These are phyloP conservation scores for Coccomyxa sp. DNA, from an alignment of 139 green algal genomes.

Conservation along the genomic window DNA sequence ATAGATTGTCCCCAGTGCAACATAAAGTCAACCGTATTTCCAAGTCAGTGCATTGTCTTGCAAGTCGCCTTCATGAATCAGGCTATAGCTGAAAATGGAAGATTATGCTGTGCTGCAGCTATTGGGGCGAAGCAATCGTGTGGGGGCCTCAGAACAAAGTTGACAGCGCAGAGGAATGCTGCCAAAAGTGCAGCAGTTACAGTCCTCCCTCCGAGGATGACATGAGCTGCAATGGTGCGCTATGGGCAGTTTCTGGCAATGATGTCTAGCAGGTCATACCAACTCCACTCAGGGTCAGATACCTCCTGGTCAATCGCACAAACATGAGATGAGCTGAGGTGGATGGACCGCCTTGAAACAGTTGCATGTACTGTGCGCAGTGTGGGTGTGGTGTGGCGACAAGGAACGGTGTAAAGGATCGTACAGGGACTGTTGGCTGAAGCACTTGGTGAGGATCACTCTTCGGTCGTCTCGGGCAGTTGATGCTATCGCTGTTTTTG, in stretches of 20 bases:
- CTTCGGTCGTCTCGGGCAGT: neutral
- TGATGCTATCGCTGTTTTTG: neutral
- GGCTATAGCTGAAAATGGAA: neutral
- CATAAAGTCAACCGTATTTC: too few relatives aligned
- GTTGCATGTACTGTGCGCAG: conserved; percentile 32
- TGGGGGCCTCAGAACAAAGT: conserved; percentile 50
- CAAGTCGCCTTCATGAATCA: too few relatives aligned
- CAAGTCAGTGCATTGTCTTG: too few relatives aligned
- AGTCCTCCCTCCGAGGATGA: conserved; percentile 36
- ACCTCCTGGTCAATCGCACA: neutral
- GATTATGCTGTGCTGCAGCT: conserved; percentile 34
- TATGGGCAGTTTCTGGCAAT: neutral
- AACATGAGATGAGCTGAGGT: neutral
- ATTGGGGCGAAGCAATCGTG: conserved; percentile 74
- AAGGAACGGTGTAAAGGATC: conserved; percentile 42
- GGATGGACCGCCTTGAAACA: neutral
- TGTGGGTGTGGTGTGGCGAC: conserved; percentile 83
- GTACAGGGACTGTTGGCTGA: conserved; percentile 81
- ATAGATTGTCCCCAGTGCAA: too few relatives aligned
- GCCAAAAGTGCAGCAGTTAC: conserved; percentile 41
- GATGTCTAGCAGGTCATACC: neutral
- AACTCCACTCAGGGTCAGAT: neutral
- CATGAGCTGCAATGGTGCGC: conserved; percentile 65
- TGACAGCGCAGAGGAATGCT: conserved; percentile 54
- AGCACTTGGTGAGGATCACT: conserved; percentile 65